phyloP scores from a whole-genome alignment of 768 basidiomycete genomes.

The Boletus reticulatus region DNA sequence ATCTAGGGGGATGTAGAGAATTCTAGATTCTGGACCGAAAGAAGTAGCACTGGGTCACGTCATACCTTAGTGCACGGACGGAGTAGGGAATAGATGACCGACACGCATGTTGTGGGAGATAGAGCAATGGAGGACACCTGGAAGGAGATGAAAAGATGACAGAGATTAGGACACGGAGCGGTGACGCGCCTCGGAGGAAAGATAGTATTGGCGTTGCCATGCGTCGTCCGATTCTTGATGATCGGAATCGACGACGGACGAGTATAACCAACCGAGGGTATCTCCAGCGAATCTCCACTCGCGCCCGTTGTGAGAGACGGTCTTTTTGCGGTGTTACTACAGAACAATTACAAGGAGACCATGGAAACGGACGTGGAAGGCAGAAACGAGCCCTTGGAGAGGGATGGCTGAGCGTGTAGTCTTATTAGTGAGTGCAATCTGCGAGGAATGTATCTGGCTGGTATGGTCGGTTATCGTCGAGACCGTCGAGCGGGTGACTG shows the following conservation, averaged over 20 bases:
- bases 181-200: conserved; percentile 28
- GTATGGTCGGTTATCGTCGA: not conserved
- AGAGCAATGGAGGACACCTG: conserved; percentile 53
- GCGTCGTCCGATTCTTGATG: not conserved
- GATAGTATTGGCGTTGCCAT: conserved; percentile 45
- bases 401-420: conserved; percentile 25
- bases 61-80: not conserved
- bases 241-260: conserved; percentile 20
- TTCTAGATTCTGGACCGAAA: conserved; percentile 49
- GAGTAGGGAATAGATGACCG: conserved; percentile 21
- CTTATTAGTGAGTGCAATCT: conserved; percentile 39
- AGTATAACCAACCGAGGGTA: conserved; percentile 50
- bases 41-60: conserved; percentile 49
- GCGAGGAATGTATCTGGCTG: conserved; percentile 42
- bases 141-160: not conserved
- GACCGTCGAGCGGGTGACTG: not conserved
- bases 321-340: not conserved
- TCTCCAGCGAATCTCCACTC: conserved; percentile 49
- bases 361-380: conserved; percentile 43
- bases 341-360: not conserved
- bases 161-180: not conserved
- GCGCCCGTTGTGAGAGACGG: conserved; percentile 31
- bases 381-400: conserved; percentile 37
- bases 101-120: conserved; percentile 50
- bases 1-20: conserved; percentile 45